Conservation (phyloP, 2,329 filamentous ascomycete genomes). For the Pseudogymnoascus sp. region DNA sequence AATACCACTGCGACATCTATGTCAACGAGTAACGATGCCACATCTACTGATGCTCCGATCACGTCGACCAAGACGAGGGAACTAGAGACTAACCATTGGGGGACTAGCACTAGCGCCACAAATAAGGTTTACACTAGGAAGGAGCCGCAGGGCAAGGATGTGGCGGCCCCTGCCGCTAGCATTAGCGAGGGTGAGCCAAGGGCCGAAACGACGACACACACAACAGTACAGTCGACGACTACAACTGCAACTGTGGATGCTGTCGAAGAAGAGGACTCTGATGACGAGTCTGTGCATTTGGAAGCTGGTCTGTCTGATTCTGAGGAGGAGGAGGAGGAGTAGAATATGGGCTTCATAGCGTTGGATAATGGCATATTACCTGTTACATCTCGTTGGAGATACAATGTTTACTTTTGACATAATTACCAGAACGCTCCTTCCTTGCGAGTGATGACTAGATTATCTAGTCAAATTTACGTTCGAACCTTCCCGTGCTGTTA, state of each 20-base stretch:
- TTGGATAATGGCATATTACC: not conserved
- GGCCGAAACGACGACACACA: not conserved
- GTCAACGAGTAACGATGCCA: not conserved
- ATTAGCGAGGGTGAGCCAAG: conserved; percentile 13
- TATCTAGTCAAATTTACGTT: not conserved
- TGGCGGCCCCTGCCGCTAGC: not conserved
- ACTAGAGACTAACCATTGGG: not conserved
- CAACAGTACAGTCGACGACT: conserved; percentile 10
- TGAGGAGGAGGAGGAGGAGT: conserved; percentile 36
- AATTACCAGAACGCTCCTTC: not conserved
- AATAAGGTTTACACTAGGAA: conserved; percentile 17
- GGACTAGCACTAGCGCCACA: conserved; percentile 16
- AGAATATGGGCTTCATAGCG: conserved; percentile 11
- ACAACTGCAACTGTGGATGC: conserved; percentile 16
- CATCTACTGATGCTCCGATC: not conserved
- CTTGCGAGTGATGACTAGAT: not conserved
- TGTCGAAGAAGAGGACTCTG: conserved; percentile 34
- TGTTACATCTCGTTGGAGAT: not conserved
- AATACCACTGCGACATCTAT: conserved; percentile 8
- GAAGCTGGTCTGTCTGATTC: conserved; percentile 40
- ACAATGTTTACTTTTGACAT: conserved; percentile 3
- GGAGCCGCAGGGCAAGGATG: conserved; percentile 10
- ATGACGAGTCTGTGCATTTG: conserved; percentile 42
- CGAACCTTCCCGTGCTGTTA: not conserved
- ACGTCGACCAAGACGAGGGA: not conserved